Conservation (phyloP, 495 filamentous ascomycete genomes). For the Penicillium riverlandense region DNA sequence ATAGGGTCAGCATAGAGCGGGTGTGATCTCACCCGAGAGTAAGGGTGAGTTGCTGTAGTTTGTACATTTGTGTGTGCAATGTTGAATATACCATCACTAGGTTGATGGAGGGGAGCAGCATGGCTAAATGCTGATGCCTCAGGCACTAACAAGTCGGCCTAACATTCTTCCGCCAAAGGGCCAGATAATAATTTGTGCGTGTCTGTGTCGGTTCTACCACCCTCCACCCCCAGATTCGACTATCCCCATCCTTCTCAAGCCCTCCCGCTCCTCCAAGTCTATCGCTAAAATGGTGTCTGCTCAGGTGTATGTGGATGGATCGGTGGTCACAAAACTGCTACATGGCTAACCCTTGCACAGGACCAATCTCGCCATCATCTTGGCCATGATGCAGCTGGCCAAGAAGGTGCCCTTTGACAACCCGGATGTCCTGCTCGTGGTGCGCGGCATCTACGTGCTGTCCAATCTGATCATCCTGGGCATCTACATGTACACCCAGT, state of each 20-base stretch:
- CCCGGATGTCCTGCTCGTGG: slow-evolving; percentile 71
- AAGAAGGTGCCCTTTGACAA: slow-evolving; percentile 96
- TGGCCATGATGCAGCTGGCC: slow-evolving; percentile 95
- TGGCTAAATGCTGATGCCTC: no score
- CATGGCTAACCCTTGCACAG: slow-evolving; percentile 33
- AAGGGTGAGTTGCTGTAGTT: no score
- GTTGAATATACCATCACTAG: no score
- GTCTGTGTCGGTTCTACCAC: not conserved
- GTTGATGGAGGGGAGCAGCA: no score
- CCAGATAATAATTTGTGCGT: no score
- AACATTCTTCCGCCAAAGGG: no score
- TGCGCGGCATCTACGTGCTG: slow-evolving; percentile 75
- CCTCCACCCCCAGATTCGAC: slow-evolving; percentile 13
- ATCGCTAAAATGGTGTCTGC: slow-evolving; percentile 38
- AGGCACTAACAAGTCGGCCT: no score
- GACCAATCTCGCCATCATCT: slow-evolving; percentile 88
- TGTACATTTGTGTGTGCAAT: no score
- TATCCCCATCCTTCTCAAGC: slow-evolving; percentile 1
- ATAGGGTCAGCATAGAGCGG: no score
- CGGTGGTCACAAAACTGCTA: not conserved
- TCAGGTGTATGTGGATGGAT: slow-evolving; percentile 31
- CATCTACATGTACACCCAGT: slow-evolving; percentile 77
- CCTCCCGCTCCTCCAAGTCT: slow-evolving; percentile 4
- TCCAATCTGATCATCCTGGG: slow-evolving; percentile 84
- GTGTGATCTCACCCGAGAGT: no score